Evolutionary conservation across 495 filamentous ascomycete species (phyloP), one percentile per base, ranked within the genome.

Genomic region (Aspergillus avenaceus): DNA sequence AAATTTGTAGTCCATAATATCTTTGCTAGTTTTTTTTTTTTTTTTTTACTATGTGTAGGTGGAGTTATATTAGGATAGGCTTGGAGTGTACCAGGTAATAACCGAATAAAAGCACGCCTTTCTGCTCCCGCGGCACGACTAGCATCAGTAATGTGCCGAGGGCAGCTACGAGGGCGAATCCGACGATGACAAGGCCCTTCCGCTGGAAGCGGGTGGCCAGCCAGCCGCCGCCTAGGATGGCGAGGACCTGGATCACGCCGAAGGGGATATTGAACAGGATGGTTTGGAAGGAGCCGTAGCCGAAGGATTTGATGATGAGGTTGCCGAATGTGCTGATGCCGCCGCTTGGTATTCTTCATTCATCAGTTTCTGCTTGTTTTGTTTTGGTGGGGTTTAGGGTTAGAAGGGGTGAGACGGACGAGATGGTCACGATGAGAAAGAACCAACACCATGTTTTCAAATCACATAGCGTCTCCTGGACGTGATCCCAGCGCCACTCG

Each of bases 401-500:
- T 22, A 14, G 8, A 14, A 22, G 13, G 16, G n/a, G 12, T n/a
- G 28, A 45, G 2, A 47, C 52, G 11, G 32, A 63, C 59, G 63
- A 66, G 11, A 67, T 64, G 11, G 59, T 12, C 14, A 67, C 45
- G 19, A 59, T 62, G 5, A 60, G 22, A 23, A 63, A 37, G 28
- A 67, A 65, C 56, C 57, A 59, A 32, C 49, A 36, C 60, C 61
- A 68, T 1, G 63, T 77, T 55, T 76, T 76, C 0, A 71, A 65
- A 55, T 81, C 65, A 36, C 44, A 45, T 0, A 74, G 46, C 6
- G 72, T 66, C 49, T 80, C 77, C 14, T 73, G 72, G 18, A 64
- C 69, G 43, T 75, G 72, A 28, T 84, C 79, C 37, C 74, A 72
- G 41, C 63, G 71, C 55, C 79, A 79, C 37, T 63, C 46, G 18